phyloP scores from a whole-genome alignment of 2,329 filamentous ascomycete genomes.

The Xylariaceae sp. region DNA sequence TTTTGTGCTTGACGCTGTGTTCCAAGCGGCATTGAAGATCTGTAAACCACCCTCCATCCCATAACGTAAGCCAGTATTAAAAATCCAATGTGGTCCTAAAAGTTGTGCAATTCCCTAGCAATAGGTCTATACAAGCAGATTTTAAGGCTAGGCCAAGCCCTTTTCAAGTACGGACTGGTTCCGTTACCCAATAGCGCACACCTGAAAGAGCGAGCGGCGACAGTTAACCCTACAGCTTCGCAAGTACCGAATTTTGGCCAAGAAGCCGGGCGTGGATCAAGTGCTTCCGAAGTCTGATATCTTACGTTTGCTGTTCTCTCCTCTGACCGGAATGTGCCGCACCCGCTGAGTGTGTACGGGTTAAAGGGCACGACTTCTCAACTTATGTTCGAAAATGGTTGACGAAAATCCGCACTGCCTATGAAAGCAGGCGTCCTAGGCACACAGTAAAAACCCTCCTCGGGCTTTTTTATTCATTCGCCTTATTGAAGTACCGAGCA shows the following conservation, averaged over 20 bases:
- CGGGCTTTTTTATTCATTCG: not conserved
- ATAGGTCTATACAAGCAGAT: not conserved
- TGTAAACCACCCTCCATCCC: not conserved
- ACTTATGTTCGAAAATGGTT: slow-evolving; percentile 3
- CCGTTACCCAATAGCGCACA: slow-evolving; percentile 9
- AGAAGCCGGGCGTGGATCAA: slow-evolving; percentile 24
- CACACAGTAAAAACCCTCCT: not conserved
- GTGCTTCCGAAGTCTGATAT: slow-evolving; percentile 21
- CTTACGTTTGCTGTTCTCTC: slow-evolving; percentile 7
- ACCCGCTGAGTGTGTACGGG: slow-evolving; percentile 3
- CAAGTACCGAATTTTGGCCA: slow-evolving; percentile 23
- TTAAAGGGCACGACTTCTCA: slow-evolving; percentile 12
- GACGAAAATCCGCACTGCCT: slow-evolving; percentile 5
- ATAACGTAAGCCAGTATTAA: not conserved
- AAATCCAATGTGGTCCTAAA: not conserved
- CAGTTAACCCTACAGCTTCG: slow-evolving; percentile 6
- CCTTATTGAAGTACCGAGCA: not conserved
- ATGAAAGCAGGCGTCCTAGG: not conserved
- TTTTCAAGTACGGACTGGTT: slow-evolving; percentile 11
- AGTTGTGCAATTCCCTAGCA: not conserved
- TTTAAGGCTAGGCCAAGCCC: not conserved
- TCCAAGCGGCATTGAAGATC: not conserved
- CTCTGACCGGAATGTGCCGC: slow-evolving; percentile 10
- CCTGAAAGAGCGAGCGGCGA: not conserved
- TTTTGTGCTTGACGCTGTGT: not conserved